Evolutionary conservation across 768 basidiomycete species (phyloP).

Genomic region (Saitozyma podzolica): DNA sequence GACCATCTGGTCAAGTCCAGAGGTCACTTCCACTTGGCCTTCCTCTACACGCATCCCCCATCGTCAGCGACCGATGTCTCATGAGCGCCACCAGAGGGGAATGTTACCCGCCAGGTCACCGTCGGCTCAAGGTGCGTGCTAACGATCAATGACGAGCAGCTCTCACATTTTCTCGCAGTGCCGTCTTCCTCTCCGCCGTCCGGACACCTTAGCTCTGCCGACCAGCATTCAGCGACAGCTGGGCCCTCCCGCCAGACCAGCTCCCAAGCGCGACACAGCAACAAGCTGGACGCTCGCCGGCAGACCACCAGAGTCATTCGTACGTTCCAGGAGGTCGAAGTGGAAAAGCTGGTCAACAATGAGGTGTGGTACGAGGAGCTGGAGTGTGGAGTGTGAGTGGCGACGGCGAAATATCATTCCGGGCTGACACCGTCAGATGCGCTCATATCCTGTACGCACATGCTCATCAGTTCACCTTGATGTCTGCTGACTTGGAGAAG

Average conservation of each 20-base stretch:
- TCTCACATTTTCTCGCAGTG: background rate
- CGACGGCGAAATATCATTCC: background rate
- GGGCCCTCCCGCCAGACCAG: background rate
- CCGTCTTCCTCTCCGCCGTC: conserved; percentile 2
- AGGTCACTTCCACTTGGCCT: no score
- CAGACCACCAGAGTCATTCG: conserved; percentile 21
- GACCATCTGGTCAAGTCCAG: no score
- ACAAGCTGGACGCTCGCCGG: background rate
- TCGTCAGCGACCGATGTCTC: no score
- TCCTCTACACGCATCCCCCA: no score
- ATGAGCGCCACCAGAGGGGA: no score
- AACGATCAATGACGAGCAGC: no score
- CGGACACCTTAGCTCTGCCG: background rate
- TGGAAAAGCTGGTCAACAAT: conserved; percentile 25
- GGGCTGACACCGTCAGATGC: conserved; percentile 21
- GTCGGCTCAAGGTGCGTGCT: no score
- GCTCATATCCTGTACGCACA: conserved; percentile 37
- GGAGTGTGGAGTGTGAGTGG: conserved; percentile 45
- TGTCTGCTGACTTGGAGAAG: conserved; percentile 7
- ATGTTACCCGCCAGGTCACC: no score
- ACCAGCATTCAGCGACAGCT: background rate
- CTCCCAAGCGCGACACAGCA: background rate
- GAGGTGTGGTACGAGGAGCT: conserved; percentile 48
- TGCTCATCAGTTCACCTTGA: background rate
- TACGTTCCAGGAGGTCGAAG: conserved; percentile 41